These are phyloP conservation scores for Fistulina hepatica DNA, from an alignment of 1,284 basidiomycete species.

Conservation along the genomic window DNA sequence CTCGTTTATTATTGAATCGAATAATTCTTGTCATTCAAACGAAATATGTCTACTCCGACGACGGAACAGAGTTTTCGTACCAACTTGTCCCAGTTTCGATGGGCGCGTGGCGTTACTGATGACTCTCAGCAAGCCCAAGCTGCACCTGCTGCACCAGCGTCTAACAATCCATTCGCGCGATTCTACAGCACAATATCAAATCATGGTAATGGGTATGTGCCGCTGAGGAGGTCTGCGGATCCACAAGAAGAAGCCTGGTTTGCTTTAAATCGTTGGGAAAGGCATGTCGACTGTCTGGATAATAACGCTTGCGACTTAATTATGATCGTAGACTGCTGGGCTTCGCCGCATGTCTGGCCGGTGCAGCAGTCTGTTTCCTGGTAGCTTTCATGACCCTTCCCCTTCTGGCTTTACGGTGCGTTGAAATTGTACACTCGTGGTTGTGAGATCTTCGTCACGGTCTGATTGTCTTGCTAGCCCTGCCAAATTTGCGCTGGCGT, in stretches of 20 bases:
- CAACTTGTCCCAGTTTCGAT: constrained; percentile 75
- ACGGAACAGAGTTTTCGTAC: constrained; percentile 58
- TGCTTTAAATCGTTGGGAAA: constrained; percentile 84
- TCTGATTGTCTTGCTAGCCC: constrained; percentile 48
- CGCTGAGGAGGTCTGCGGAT: constrained; percentile 81
- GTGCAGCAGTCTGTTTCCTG: constrained; percentile 91
- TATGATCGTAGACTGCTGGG: constrained; percentile 60
- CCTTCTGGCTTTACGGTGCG: constrained; percentile 53
- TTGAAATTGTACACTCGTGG: constrained; percentile 2
- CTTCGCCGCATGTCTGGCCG: constrained; percentile 86
- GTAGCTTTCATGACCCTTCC: constrained; percentile 90
- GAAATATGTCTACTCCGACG: constrained; percentile 27
- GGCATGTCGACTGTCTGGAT: constrained; percentile 32
- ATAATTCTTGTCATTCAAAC: too few species aligned
- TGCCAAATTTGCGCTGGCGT: constrained; percentile 81
- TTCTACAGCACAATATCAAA: constrained; percentile 62
- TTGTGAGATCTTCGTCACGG: not conserved
- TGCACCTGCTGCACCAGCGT: constrained; percentile 21
- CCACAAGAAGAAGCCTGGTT: constrained; percentile 98
- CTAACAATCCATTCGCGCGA: constrained; percentile 55
- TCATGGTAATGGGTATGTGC: constrained; percentile 82
- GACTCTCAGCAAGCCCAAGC: constrained; percentile 46
- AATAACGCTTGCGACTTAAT: not conserved
- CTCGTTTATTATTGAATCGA: too few species aligned
- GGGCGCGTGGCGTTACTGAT: constrained; percentile 68